Evolutionary conservation across 1,139 yeast species (phyloP).

Genomic region (Wickerhamomyces sp.): DNA sequence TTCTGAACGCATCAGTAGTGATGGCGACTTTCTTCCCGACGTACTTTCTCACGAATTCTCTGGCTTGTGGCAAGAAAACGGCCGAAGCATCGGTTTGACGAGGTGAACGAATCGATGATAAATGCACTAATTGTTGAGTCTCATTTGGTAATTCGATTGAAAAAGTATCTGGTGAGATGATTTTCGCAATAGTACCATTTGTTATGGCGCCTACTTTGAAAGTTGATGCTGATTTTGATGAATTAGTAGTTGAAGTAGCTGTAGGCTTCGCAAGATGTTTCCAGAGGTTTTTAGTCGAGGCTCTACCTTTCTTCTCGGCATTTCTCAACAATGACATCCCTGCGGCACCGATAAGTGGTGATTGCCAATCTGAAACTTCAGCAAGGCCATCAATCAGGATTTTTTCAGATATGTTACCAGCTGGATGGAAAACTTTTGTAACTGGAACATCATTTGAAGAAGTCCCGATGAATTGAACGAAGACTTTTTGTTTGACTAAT

Average conservation of each 20-base stretch:
- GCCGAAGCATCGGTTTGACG: slow-evolving; percentile 57
- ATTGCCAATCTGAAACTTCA: slow-evolving; percentile 79
- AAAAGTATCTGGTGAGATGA: slow-evolving; percentile 67
- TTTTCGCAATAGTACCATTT: slow-evolving; percentile 51
- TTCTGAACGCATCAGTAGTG: slow-evolving; percentile 60
- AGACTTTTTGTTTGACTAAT: slow-evolving; percentile 58
- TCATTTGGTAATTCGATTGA: slow-evolving; percentile 43
- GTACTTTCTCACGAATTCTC: slow-evolving; percentile 65
- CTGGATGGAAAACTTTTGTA: slow-evolving; percentile 55
- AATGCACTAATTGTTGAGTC: slow-evolving; percentile 57
- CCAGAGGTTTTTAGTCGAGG: slow-evolving; percentile 59
- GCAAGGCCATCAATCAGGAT: slow-evolving; percentile 68
- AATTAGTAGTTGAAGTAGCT: slow-evolving; percentile 13
- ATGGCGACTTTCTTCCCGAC: slow-evolving; percentile 67
- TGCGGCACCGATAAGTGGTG: slow-evolving; percentile 61
- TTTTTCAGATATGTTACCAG: slow-evolving; percentile 71
- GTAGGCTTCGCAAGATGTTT: slow-evolving; percentile 30
- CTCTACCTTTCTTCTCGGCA: slow-evolving; percentile 65
- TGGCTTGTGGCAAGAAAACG: slow-evolving; percentile 58
- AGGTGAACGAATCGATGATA: slow-evolving; percentile 73
- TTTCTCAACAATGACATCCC: slow-evolving; percentile 58
- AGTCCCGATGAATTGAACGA: slow-evolving; percentile 54
- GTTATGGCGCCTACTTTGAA: slow-evolving; percentile 41
- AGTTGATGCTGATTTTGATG: slow-evolving; percentile 22
- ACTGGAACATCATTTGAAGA: slow-evolving; percentile 61